These are phyloP conservation scores for Zygoascus flipseniorum DNA, from an alignment of 805 yeast species.

Conservation along the genomic window DNA sequence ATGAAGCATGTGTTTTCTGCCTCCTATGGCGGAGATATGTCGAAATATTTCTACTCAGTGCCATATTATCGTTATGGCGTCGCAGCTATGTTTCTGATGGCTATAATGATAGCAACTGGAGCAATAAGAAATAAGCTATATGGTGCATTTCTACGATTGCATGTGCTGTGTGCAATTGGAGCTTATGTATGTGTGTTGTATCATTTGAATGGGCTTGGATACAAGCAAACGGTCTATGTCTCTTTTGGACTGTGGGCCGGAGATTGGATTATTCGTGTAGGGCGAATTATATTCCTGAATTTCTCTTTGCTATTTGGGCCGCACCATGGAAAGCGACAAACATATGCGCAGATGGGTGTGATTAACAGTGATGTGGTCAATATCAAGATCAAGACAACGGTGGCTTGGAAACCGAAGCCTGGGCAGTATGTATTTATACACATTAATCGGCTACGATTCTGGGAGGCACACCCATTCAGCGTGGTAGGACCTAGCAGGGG, in stretches of 20 bases:
- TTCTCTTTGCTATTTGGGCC: slow-evolving; percentile 27
- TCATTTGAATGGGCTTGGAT: slow-evolving; percentile 45
- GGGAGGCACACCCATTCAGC: slow-evolving; percentile 68
- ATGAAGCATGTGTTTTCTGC: slow-evolving; percentile 41
- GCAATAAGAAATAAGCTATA: slow-evolving; percentile 44
- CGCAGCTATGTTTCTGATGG: slow-evolving; percentile 28
- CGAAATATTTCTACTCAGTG: slow-evolving; percentile 27
- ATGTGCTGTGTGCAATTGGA: slow-evolving; percentile 45
- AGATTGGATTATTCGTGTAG: slow-evolving; percentile 52
- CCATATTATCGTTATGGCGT: slow-evolving; percentile 30
- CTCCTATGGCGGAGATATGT: slow-evolving; percentile 26
- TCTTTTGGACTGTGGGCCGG: slow-evolving; percentile 57
- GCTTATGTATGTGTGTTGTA: slow-evolving; percentile 52
- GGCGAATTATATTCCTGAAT: slow-evolving; percentile 36
- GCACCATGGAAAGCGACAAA: slow-evolving; percentile 22
- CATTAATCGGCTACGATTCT: slow-evolving; percentile 38
- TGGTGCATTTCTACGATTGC: slow-evolving; percentile 50
- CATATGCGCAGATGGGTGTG: slow-evolving; percentile 34
- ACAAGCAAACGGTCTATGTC: slow-evolving; percentile 45
- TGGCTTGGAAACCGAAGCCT: slow-evolving; percentile 46
- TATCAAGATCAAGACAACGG: slow-evolving; percentile 43
- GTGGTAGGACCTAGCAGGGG: slow-evolving; percentile 35
- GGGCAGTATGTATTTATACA: slow-evolving; percentile 59
- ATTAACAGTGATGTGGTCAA: slow-evolving; percentile 40
- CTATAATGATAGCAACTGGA: slow-evolving; percentile 35